These are phyloP conservation scores for Trichosanthes cucumerina DNA, from an alignment of 306 rosid species.

Conservation along the genomic window DNA sequence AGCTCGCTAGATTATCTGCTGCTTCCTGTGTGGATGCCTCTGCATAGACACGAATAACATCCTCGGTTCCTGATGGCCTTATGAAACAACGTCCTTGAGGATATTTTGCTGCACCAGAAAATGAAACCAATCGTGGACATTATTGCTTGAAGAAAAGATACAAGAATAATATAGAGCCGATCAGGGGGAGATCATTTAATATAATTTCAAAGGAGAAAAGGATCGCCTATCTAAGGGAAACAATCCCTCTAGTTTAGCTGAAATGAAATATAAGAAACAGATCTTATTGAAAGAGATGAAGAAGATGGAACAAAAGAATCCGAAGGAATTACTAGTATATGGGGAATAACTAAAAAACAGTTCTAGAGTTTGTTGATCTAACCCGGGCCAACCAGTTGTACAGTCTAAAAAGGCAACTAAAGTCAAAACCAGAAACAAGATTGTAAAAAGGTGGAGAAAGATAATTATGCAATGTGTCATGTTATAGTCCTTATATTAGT, in stretches of 20 bases:
- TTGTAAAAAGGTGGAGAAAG: not conserved
- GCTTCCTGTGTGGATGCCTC: conserved; percentile 73
- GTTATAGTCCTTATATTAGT: too few species aligned
- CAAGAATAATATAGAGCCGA: not conserved
- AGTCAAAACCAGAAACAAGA: not conserved
- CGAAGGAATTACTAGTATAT: not conserved
- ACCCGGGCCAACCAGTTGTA: not conserved
- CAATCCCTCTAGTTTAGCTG: not conserved
- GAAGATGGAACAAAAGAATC: not conserved
- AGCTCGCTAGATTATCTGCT: conserved; percentile 60
- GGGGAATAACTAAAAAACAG: not conserved
- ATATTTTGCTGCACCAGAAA: conserved; percentile 40
- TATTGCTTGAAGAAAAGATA: not conserved
- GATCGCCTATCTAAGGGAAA: not conserved
- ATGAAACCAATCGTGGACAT: not conserved
- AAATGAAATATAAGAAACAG: not conserved
- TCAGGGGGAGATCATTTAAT: not conserved
- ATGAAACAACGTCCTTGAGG: conserved; percentile 75
- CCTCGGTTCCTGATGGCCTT: conserved; percentile 94
- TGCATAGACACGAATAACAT: conserved; percentile 79
- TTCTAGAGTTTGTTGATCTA: not conserved
- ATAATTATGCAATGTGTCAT: not conserved
- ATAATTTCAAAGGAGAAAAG: not conserved
- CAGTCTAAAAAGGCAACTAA: not conserved
- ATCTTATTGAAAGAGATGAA: not conserved